phyloP scores from a whole-genome alignment of 495 filamentous ascomycete species.

The Penicillium riverlandense region DNA sequence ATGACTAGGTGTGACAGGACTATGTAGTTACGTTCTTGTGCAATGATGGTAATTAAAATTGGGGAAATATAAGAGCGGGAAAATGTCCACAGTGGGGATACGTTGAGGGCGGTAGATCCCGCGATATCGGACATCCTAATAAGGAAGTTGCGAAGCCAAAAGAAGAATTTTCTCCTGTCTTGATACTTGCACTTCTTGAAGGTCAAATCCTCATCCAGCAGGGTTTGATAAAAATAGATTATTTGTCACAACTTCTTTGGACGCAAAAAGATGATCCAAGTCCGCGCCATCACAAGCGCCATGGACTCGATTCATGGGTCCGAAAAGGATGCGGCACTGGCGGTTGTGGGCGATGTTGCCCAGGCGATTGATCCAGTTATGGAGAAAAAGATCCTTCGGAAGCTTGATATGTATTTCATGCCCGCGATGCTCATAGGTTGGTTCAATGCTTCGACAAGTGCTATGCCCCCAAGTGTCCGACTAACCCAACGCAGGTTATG shows the following conservation, averaged over 20 bases:
- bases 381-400: slow-evolving; percentile 51
- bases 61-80: too few species aligned
- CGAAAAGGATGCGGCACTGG: slow-evolving; percentile 42
- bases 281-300: slow-evolving; percentile 9
- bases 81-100: too few species aligned
- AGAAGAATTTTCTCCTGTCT: slow-evolving; percentile 4
- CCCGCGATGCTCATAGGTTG: slow-evolving; percentile 62
- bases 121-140: slow-evolving; percentile 16
- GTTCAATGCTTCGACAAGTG: background rate
- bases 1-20: too few species aligned
- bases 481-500: slow-evolving; percentile 40
- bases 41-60: too few species aligned
- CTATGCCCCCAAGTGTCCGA: background rate
- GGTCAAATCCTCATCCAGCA: background rate
- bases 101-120: slow-evolving; percentile 1
- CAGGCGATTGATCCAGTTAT: slow-evolving; percentile 44
- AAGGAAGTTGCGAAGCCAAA: slow-evolving; percentile 9
- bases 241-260: background rate
- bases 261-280: slow-evolving; percentile 11
- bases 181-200: background rate
- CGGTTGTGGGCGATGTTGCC: slow-evolving; percentile 44
- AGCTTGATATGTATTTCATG: slow-evolving; percentile 65
- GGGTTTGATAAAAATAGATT: background rate
- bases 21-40: too few species aligned
- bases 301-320: slow-evolving; percentile 7